Evolutionary conservation across 192 early-diverging fungal genomes (phyloP), one percentile per base, ranked within the genome.

Genomic region (Rhizophagus prolifer): DNA sequence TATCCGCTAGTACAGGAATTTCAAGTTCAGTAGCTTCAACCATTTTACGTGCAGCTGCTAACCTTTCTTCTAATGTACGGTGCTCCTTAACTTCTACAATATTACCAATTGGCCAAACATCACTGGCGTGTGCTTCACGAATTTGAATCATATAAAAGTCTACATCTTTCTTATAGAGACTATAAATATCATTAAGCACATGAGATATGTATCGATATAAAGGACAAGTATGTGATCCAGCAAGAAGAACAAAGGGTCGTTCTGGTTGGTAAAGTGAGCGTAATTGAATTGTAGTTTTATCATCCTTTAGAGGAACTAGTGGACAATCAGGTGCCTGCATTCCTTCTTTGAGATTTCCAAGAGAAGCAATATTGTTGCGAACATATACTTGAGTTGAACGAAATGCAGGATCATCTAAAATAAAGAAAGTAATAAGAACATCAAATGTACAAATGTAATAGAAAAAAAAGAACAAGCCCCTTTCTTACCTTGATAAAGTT

Each of bases 131-230:
- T 54, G 69, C 69, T 71, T 71, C 69, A 14, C 69, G 46, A 50
- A 71, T 71, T 54, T 71, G 69, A 54, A 71, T 71, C 69, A 71
- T 71, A 12, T 71, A 71, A 14, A 71, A 71, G 54, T 71, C 69
- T 26, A 23, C 28, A 30, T 71, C 9, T 13, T 6, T 21, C 14
- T 25, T 5, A 71, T 71, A 71, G 54, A 8, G n/a, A 23, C 19
- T 26, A 58, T 54, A 71, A 8, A 71, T 71, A 30, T 71, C 69
- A 71, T 71, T 71, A 31, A 71, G 69, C 8, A 71, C 69, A 54
- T 71, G 46, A 54, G 69, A 71, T 71, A 71, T 71, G 47, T 25
- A 71, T 50, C 69, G n/a, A 19, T 19, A 71, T 71, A 71, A 71
- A 71, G 69, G 69, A 71, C 69, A 71, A 9, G 69, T 71, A 50